Conservation (phyloP, 768 basidiomycete species). For the Lepiota venenata region DNA sequence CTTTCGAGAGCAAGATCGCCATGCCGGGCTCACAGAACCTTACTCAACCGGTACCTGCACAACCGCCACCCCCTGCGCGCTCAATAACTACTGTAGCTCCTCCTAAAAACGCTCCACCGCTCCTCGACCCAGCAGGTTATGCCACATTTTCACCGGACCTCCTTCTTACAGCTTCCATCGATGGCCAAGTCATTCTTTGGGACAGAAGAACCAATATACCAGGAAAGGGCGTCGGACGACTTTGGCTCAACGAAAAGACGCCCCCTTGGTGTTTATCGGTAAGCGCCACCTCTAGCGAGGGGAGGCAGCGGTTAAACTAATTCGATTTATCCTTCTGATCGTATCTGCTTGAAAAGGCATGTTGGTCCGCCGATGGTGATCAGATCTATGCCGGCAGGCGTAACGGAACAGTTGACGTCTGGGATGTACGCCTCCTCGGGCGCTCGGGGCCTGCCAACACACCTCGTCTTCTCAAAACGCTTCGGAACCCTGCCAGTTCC, state of each 20-base stretch:
- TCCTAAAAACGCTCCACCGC: conserved; percentile 74
- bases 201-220: conserved; percentile 70
- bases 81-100: conserved; percentile 38
- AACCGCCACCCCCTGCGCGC: conserved; percentile 6
- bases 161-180: conserved; percentile 85
- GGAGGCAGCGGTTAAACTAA: background rate
- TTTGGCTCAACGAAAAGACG: conserved; percentile 89
- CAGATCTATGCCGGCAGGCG: conserved; percentile 90
- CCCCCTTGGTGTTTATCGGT: conserved; percentile 97
- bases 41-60: conserved; percentile 14
- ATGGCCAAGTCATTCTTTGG: conserved; percentile 92
- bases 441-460: conserved; percentile 54
- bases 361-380: conserved; percentile 87
- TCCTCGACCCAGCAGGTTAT: conserved; percentile 61
- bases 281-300: conserved; percentile 22
- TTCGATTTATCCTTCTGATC: background rate
- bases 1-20: conserved; percentile 11
- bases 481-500: conserved; percentile 84
- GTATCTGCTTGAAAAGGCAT: conserved; percentile 54
- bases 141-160: conserved; percentile 74
- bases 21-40: conserved; percentile 11
- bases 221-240: conserved; percentile 72
- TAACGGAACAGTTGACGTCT: conserved; percentile 88
- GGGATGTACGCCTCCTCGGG: conserved; percentile 88
- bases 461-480: conserved; percentile 77